Percentiles rank a stretch among this genome's conserved stretches.
Evolutionary conservation across 768 basidiomycete genomes (phyloP).

Genomic region (Leucogyrophana mollusca): DNA sequence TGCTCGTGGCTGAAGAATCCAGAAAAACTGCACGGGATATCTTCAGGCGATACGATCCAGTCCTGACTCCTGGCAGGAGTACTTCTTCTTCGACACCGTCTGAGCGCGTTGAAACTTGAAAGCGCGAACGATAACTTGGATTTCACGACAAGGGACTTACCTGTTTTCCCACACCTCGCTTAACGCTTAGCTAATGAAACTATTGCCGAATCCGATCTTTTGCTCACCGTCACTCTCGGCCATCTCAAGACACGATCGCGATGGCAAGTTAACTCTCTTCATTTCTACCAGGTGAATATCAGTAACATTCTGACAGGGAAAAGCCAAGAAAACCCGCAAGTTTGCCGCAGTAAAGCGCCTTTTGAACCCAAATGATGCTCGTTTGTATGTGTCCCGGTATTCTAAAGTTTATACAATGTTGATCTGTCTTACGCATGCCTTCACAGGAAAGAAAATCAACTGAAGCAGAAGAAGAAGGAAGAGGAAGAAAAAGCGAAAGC

Average conservation of each 20-base stretch:
- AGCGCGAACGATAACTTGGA: too few species aligned
- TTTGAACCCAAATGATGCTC: conserved; percentile 89
- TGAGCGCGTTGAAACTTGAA: too few species aligned
- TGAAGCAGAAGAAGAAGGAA: conserved; percentile 85
- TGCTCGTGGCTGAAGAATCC: too few species aligned
- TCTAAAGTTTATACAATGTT: background rate
- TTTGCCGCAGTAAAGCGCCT: conserved; percentile 94
- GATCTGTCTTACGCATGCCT: conserved; percentile 1
- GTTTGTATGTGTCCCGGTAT: conserved; percentile 60
- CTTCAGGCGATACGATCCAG: too few species aligned
- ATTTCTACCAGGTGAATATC: background rate
- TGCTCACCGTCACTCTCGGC: too few species aligned
- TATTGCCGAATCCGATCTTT: too few species aligned
- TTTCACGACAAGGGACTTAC: background rate
- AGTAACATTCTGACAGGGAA: conserved; percentile 52
- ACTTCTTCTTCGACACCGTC: too few species aligned
- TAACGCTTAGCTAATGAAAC: background rate
- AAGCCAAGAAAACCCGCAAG: conserved; percentile 91
- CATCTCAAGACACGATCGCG: background rate
- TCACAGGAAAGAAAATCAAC: conserved; percentile 86
- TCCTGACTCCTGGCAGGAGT: too few species aligned
- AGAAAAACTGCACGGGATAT: too few species aligned
- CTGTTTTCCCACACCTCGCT: too few species aligned
- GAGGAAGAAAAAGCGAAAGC: conserved; percentile 77
- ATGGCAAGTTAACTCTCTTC: conserved; percentile 16